Percentiles rank a stretch among this genome's conserved stretches.
phyloP scores from a whole-genome alignment of 2,329 filamentous ascomycete genomes.

The Claviceps humidiphila region DNA sequence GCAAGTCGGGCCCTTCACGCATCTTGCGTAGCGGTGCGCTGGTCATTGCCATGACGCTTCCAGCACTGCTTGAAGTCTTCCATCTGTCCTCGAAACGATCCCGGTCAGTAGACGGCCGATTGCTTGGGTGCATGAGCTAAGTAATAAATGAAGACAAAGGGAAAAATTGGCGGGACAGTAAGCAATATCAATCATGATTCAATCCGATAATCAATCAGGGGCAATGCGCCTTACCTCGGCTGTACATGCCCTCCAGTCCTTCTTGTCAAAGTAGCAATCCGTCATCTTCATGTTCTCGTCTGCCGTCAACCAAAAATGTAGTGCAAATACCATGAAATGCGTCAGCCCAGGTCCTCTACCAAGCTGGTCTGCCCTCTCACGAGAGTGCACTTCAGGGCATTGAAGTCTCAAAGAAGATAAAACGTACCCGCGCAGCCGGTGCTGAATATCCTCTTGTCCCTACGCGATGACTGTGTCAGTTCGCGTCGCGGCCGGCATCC shows the following conservation, averaged over 20 bases:
- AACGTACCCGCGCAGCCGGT: constrained; percentile 75
- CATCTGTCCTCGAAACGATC: constrained; percentile 52
- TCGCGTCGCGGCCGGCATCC: background rate
- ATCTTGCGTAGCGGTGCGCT: constrained; percentile 67
- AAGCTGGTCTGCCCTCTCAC: background rate
- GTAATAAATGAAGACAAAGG: background rate
- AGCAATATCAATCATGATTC: background rate
- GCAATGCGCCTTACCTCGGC: constrained; percentile 54
- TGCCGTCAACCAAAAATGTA: constrained; percentile 21
- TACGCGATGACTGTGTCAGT: constrained; percentile 24
- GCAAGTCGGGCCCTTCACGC: constrained; percentile 15
- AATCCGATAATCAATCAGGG: background rate
- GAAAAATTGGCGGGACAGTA: background rate
- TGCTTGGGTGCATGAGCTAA: too few relatives aligned
- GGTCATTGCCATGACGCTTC: constrained; percentile 79
- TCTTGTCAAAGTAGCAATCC: constrained; percentile 91
- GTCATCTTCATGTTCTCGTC: constrained; percentile 84
- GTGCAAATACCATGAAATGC: background rate
- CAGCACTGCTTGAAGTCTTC: constrained; percentile 79
- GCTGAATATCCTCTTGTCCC: constrained; percentile 96
- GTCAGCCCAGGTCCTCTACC: background rate
- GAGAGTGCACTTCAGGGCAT: too few relatives aligned
- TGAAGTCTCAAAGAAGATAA: background rate
- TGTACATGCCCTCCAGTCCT: constrained; percentile 85
- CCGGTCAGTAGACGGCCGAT: background rate